These are phyloP conservation scores for Penicillium sp. DNA, from an alignment of 2,329 filamentous ascomycete species.

Conservation along the genomic window DNA sequence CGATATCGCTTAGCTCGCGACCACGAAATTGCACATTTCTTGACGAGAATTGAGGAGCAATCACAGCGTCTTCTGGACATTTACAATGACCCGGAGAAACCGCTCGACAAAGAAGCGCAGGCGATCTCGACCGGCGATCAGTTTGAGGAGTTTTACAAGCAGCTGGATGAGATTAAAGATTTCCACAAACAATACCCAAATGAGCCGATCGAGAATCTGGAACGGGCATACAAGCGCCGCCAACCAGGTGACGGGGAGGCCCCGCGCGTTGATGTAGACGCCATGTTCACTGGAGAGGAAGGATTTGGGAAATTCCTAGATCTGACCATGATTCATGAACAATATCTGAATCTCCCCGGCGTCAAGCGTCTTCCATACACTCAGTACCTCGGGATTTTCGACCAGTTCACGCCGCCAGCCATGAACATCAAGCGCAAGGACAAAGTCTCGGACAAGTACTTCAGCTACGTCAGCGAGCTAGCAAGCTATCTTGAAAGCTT, in stretches of 20 bases:
- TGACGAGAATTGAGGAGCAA: conserved; percentile 81
- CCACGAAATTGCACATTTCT: conserved; percentile 82
- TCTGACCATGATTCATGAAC: conserved; percentile 73
- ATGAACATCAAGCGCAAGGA: conserved; percentile 70
- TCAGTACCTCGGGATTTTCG: conserved; percentile 88
- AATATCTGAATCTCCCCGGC: conserved; percentile 81
- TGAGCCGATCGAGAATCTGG: conserved; percentile 90
- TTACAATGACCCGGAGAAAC: conserved; percentile 71
- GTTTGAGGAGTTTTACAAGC: conserved; percentile 86
- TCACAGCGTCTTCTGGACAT: conserved; percentile 73
- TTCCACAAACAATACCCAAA: conserved; percentile 90
- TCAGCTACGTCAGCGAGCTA: conserved; percentile 76
- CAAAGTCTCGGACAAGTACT: conserved; percentile 89
- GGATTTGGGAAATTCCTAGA: conserved; percentile 90
- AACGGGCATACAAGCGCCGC: conserved; percentile 77
- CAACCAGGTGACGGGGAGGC: conserved; percentile 59
- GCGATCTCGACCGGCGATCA: conserved; percentile 77
- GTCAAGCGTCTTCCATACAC: conserved; percentile 82
- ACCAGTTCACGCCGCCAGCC: conserved; percentile 70
- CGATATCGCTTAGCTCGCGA: conserved; percentile 84
- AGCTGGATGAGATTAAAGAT: conserved; percentile 71
- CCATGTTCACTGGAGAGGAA: conserved; percentile 94
- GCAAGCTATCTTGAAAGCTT: conserved; percentile 82
- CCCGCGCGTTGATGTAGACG: conserved; percentile 66
- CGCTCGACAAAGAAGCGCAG: conserved; percentile 72